Evolutionary conservation across 2,329 filamentous ascomycete species (phyloP).

Genomic region (Aureobasidium lini): DNA sequence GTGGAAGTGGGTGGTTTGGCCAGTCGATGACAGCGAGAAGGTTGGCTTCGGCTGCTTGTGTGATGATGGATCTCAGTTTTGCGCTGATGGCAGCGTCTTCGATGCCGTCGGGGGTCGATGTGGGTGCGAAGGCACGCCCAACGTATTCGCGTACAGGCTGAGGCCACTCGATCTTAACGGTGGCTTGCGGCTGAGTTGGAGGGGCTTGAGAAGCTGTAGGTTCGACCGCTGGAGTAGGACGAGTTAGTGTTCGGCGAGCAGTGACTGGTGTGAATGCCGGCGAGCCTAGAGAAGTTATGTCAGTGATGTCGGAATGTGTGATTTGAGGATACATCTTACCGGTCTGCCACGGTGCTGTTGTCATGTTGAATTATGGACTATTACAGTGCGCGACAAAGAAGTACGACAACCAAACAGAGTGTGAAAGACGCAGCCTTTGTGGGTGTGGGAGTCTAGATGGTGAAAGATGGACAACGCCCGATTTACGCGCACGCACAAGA

Average conservation of each 20-base stretch:
- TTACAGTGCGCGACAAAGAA: constrained; percentile 10
- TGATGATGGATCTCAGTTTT: constrained; percentile 81
- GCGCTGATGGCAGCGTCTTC: constrained; percentile 63
- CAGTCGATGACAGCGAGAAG: constrained; percentile 71
- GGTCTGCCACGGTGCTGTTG: constrained; percentile 13
- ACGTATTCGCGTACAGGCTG: constrained; percentile 81
- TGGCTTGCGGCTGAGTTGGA: constrained; percentile 17
- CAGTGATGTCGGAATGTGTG: neutral
- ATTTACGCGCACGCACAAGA: neutral
- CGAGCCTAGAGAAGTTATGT: constrained; percentile 18
- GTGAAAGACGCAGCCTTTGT: constrained; percentile 6
- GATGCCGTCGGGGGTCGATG: constrained; percentile 35
- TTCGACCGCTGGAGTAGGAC: constrained; percentile 16
- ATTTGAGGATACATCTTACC: neutral
- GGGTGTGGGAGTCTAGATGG: neutral
- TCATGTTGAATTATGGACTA: constrained; percentile 9
- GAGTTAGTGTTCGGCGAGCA: constrained; percentile 34
- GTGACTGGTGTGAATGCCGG: constrained; percentile 41
- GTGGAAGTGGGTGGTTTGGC: constrained; percentile 74
- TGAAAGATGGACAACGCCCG: neutral
- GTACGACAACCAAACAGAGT: constrained; percentile 18
- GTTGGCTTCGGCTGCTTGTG: constrained; percentile 66
- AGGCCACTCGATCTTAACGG: constrained; percentile 66
- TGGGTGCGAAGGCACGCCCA: constrained; percentile 75
- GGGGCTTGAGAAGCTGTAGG: constrained; percentile 4